Percentiles rank a stretch among this genome's conserved stretches.
Evolutionary conservation across 768 basidiomycete genomes (phyloP).

Genomic region (Agaricus blazei): DNA sequence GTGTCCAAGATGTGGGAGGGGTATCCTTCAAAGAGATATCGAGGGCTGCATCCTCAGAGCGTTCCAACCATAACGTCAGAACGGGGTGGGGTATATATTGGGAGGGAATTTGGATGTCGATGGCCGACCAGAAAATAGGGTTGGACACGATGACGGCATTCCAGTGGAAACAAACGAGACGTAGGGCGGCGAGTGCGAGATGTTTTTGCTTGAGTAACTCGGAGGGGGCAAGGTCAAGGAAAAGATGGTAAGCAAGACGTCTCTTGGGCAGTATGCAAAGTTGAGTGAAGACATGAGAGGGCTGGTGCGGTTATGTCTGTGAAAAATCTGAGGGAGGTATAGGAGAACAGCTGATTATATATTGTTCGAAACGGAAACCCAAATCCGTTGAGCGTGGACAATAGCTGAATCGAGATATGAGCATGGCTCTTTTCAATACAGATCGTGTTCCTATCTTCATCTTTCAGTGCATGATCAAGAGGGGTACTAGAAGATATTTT

Average conservation of each 20-base stretch:
- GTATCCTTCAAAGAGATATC: background rate
- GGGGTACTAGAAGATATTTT: too few species aligned
- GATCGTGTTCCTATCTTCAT: too few species aligned
- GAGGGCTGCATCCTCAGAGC: background rate
- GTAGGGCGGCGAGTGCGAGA: background rate
- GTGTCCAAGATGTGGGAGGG: background rate
- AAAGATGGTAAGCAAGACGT: background rate
- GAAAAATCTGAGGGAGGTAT: background rate
- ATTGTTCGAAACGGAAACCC: background rate
- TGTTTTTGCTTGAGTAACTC: background rate
- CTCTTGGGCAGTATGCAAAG: background rate
- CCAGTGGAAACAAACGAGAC: background rate
- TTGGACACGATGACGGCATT: background rate
- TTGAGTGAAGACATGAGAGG: background rate
- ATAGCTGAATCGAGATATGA: background rate
- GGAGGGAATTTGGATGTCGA: background rate
- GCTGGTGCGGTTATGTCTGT: background rate
- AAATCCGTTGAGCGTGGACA: background rate
- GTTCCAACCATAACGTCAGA: background rate
- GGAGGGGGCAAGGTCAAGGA: background rate
- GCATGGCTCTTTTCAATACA: background rate
- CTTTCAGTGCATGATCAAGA: too few species aligned
- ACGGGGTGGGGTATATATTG: background rate
- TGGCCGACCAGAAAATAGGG: background rate
- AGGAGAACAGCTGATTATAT: background rate